phyloP scores from a whole-genome alignment of 352 stramenopile genomes.

The Pythium diclinum region DNA sequence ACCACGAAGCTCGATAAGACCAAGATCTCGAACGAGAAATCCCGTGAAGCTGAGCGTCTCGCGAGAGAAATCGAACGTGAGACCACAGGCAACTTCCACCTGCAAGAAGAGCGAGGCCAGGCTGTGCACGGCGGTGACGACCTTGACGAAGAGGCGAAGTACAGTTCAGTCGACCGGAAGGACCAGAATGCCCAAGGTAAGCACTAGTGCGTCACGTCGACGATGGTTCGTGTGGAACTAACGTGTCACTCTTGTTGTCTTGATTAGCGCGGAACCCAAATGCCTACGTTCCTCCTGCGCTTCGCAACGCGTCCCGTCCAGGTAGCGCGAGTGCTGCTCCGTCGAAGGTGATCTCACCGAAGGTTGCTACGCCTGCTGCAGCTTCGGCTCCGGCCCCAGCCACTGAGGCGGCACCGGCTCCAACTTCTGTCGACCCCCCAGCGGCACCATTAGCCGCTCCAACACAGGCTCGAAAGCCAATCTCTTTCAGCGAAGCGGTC shows the following conservation, averaged over 20 bases:
- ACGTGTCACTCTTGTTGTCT: not conserved
- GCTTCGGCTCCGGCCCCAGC: slow-evolving; percentile 6
- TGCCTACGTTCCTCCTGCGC: slow-evolving; percentile 65
- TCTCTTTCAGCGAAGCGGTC: slow-evolving; percentile 73
- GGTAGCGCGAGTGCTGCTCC: slow-evolving; percentile 31
- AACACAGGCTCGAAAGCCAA: slow-evolving; percentile 38
- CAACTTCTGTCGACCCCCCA: slow-evolving; percentile 1
- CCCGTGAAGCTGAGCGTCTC: slow-evolving; percentile 88
- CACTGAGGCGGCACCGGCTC: not conserved
- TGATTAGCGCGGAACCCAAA: slow-evolving; percentile 28
- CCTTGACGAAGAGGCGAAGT: slow-evolving; percentile 95
- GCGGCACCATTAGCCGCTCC: slow-evolving; percentile 3
- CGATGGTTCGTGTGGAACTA: not conserved
- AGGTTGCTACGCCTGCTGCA: slow-evolving; percentile 7
- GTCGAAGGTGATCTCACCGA: slow-evolving; percentile 15
- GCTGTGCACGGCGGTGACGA: slow-evolving; percentile 56
- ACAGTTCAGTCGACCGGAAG: slow-evolving; percentile 91
- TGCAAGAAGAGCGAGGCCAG: slow-evolving; percentile 93
- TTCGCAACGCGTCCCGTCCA: slow-evolving; percentile 48
- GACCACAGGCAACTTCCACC: slow-evolving; percentile 90
- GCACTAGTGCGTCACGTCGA: not conserved
- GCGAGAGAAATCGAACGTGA: slow-evolving; percentile 94
- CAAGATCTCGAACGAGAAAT: slow-evolving; percentile 88
- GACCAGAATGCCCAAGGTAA: slow-evolving; percentile 12
- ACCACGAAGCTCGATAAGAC: slow-evolving; percentile 95